Base-by-base conservation (phyloP, 31 red algal genomes). In the Porphyra umbilicalis region DNA sequence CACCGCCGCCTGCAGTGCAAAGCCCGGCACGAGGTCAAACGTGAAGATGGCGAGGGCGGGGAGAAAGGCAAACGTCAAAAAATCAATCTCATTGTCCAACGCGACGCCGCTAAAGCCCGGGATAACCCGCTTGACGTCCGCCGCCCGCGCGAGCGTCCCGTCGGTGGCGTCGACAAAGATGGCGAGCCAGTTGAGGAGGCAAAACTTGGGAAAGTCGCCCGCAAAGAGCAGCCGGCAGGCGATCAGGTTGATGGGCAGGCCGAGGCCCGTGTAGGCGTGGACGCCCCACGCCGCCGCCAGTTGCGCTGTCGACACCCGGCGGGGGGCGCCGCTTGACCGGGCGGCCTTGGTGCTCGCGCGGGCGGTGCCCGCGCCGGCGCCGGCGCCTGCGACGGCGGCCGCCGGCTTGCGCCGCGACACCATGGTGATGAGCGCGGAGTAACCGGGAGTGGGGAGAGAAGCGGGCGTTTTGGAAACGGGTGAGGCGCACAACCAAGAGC, bases 121-220 rank as follows among this genome's bases (percentile, higher is more conserved):
- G 16, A 87, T 81, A 18, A 85, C 83, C 38, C 85, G 85, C 83
- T 93, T 93, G 30, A 93, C 80, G 35, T 93, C 84, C 16, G 85
- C 80, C 10, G 83, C 83, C 30, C 91, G 87, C 32, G 91, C 91
- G 42, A 93, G 76, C 8, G 91, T 89, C 34, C 91, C 91, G 83
- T 89, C 87, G 77, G 87, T 88, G 37, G 91, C 91, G 76, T 93
- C 87, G 57, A 93, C 86, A 80, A 93, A 83, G n/a, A 93, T 89
- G 33, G 91, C 86, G 32, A 93, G 44, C 86, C 91, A 89, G 75
- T 93, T 93, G 39, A 88, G 76, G 42, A 76, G 81, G 34, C 82
- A 82, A 79, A 88, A 93, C 71, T 88, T 32, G 33, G 77, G 57
- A 67, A 93, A 89, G 75, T 93, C 78, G 4, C 83, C 20, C 25